Conservation (phyloP, 2,329 filamentous ascomycete genomes). For the Colletotrichum siamense region DNA sequence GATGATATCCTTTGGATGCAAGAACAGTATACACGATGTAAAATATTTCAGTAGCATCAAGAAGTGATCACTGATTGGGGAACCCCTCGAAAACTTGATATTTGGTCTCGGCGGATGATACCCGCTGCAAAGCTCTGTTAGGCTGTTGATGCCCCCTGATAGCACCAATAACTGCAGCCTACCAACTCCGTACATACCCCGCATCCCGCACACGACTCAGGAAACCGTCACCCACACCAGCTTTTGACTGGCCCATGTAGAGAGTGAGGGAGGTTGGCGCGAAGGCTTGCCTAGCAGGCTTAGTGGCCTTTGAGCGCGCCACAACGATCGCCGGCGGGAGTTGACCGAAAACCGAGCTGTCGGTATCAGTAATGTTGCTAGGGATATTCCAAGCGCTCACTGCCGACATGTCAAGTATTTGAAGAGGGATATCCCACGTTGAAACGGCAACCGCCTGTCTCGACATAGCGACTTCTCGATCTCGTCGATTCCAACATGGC, state of each 20-base stretch:
- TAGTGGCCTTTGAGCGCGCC: background rate
- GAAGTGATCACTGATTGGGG: background rate
- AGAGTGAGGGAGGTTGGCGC: background rate
- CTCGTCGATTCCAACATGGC: background rate
- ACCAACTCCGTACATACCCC: background rate
- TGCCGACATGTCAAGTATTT: background rate
- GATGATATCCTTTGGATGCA: background rate
- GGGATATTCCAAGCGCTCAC: background rate
- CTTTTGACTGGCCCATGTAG: background rate
- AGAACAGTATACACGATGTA: rapidly evolving
- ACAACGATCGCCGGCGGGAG: background rate
- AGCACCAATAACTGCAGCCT: background rate
- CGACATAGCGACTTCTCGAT: background rate
- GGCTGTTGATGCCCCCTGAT: background rate
- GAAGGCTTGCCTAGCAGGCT: background rate
- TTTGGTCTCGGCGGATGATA: background rate
- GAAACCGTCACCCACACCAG: background rate
- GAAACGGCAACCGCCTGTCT: background rate
- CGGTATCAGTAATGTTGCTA: background rate
- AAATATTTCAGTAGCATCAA: too few relatives aligned
- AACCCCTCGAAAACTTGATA: background rate
- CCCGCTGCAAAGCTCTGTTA: background rate
- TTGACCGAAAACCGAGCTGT: background rate
- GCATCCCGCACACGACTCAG: background rate
- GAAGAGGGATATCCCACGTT: background rate